These are phyloP conservation scores for Cercophora samala DNA, from an alignment of 495 filamentous ascomycete species.

Conservation along the genomic window DNA sequence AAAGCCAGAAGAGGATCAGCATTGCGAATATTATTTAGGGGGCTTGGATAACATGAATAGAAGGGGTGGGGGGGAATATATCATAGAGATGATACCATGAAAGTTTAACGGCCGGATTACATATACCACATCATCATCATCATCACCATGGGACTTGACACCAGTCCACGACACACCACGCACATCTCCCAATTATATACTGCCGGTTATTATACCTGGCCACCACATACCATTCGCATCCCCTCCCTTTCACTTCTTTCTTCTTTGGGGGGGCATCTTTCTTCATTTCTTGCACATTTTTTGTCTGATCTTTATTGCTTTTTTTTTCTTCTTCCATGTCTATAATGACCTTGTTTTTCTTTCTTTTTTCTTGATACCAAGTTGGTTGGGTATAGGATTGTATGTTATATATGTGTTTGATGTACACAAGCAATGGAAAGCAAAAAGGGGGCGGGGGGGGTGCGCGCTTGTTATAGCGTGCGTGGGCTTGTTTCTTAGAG, in stretches of 20 bases:
- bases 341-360: neutral
- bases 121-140: neutral
- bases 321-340: neutral
- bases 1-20: slow-evolving; percentile 60
- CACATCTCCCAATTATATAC: neutral
- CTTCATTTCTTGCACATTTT: neutral
- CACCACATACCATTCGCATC: neutral
- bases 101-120: slow-evolving; percentile 4
- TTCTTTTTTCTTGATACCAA: neutral
- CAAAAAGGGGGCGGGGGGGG: neutral
- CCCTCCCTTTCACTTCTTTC: neutral
- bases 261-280: neutral
- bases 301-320: neutral
- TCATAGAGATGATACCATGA: neutral
- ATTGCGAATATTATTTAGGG: slow-evolving; percentile 74
- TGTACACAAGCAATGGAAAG: neutral
- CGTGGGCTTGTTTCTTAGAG: no score
- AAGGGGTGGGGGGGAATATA: neutral
- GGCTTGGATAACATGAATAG: slow-evolving; percentile 1
- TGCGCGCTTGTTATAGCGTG: neutral
- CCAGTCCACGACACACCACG: no score
- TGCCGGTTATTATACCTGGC: neutral
- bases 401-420: neutral
- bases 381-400: neutral
- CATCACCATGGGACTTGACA: no score